Evolutionary conservation across 345 rosid species (phyloP), one percentile per base, ranked within the genome.

Genomic region (Pugionium dolabratum): DNA sequence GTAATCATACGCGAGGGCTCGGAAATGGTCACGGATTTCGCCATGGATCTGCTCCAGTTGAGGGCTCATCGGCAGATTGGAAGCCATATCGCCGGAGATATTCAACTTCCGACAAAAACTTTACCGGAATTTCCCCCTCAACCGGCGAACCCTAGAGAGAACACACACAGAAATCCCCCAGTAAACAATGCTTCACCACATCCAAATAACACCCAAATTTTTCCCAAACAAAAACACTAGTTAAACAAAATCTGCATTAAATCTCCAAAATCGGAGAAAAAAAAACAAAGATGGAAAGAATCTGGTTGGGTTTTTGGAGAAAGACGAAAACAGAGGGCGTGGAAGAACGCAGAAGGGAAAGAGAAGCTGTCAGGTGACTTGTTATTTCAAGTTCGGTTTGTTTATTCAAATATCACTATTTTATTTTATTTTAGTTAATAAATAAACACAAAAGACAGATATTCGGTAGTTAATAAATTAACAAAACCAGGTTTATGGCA

Each of bases 1-100:
- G n/a, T 43, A 42, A 39, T 68, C 78, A 56, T 84, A 90, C 97
- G 95, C 81, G 71, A 94, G 94, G 45, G 92, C 97, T 50, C 99
- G 89, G 48, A 90, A 88, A 67, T 85, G 81, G 79, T 94, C 97
- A 49, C 86, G 90, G 71, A 93, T 93, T 79, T 93, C 95, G 30
- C 92, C 97, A 62, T 90, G 96, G 90, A 88, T 90, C 91, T 88
- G 98, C 84, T 93, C 97, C 85, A 93, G 73, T 80, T 86, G 92
- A 65, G 96, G 87, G 64, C 70, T 81, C 96, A 88, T 85, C 72
- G 78, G 93, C 63, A 92, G 74, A 39, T 82, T 81, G 36, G 74
- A 40, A 40, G 92, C 84, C 96, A 85, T 87, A 9, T 41, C 71
- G 70, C 65, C 83, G 73, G 85, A 70, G 77, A 76, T 46, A 34